Evolutionary conservation across 2,329 filamentous ascomycete genomes (phyloP).

Genomic region (Botrytis paeoniae): DNA sequence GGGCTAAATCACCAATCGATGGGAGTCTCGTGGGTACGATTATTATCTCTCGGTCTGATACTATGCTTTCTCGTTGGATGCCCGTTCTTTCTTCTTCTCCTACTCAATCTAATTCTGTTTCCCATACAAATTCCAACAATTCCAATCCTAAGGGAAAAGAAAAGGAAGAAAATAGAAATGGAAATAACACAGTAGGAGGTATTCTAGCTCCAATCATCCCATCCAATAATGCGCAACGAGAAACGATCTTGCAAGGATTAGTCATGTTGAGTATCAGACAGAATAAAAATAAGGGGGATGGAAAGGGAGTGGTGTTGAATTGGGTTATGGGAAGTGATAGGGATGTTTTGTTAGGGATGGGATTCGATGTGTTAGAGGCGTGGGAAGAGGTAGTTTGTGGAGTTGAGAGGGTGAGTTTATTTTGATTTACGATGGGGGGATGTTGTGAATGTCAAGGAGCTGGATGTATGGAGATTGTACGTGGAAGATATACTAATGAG

Average conservation of each 20-base stretch:
- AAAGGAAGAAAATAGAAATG: not conserved
- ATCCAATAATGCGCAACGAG: constrained; percentile 55
- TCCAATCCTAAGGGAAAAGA: not conserved
- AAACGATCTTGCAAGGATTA: constrained; percentile 62
- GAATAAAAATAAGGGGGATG: constrained; percentile 61
- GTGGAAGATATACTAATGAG: not conserved
- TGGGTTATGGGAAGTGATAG: constrained; percentile 36
- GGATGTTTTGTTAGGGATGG: constrained; percentile 74
- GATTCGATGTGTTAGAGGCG: constrained; percentile 72
- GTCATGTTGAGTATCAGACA: constrained; percentile 64
- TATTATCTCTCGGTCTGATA: constrained; percentile 60
- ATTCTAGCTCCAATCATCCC: constrained; percentile 66
- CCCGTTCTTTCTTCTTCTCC: constrained; percentile 53
- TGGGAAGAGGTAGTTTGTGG: constrained; percentile 78
- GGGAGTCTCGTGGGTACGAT: constrained; percentile 61
- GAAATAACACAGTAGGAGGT: constrained; percentile 51
- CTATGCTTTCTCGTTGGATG: constrained; percentile 58
- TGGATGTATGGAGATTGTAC: not conserved
- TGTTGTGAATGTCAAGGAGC: not conserved
- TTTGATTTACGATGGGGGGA: not conserved
- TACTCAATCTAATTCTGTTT: not conserved
- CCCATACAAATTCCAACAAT: not conserved
- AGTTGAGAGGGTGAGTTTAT: constrained; percentile 48
- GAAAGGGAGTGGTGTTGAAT: constrained; percentile 53
- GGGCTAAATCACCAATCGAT: constrained; percentile 60